These are phyloP conservation scores for Ophiostoma australiae DNA, from an alignment of 2,329 filamentous ascomycete genomes.

Conservation along the genomic window DNA sequence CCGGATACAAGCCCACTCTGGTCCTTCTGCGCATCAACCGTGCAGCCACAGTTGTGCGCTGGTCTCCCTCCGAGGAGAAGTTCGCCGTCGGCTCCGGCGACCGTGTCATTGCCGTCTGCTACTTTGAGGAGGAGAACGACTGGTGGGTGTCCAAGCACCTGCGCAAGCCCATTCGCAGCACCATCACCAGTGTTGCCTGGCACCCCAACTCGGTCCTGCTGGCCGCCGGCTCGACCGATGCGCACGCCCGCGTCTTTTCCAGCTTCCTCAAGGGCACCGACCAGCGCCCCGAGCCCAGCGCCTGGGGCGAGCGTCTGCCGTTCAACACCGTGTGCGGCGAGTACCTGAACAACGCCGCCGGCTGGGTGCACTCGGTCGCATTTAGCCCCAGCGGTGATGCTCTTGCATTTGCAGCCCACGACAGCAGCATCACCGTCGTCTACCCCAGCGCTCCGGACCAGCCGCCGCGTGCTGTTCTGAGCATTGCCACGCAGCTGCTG, in stretches of 20 bases:
- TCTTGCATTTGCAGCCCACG: conserved; percentile 90
- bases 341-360: conserved; percentile 90
- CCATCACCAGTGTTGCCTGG: conserved; percentile 91
- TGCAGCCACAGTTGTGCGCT: conserved; percentile 92
- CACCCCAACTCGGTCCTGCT: conserved; percentile 96
- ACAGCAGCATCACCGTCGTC: conserved; percentile 93
- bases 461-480: conserved; percentile 83
- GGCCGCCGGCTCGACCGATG: conserved; percentile 93
- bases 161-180: conserved; percentile 97
- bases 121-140: conserved; percentile 98
- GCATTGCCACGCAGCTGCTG: conserved; percentile 80
- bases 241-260: conserved; percentile 90
- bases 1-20: conserved; percentile 93
- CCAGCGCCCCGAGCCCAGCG: conserved; percentile 73
- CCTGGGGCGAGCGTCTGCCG: conserved; percentile 90
- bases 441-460: conserved; percentile 90
- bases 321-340: conserved; percentile 99
- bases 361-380: conserved; percentile 89
- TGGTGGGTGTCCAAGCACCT: conserved; percentile 99
- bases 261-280: conserved; percentile 96
- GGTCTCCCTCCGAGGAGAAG: conserved; percentile 94
- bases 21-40: conserved; percentile 96
- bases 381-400: conserved; percentile 91
- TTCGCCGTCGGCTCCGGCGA: conserved; percentile 97
- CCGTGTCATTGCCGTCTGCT: conserved; percentile 91